phyloP scores from a whole-genome alignment of 805 yeast species.

The Alloascoidea africana region DNA sequence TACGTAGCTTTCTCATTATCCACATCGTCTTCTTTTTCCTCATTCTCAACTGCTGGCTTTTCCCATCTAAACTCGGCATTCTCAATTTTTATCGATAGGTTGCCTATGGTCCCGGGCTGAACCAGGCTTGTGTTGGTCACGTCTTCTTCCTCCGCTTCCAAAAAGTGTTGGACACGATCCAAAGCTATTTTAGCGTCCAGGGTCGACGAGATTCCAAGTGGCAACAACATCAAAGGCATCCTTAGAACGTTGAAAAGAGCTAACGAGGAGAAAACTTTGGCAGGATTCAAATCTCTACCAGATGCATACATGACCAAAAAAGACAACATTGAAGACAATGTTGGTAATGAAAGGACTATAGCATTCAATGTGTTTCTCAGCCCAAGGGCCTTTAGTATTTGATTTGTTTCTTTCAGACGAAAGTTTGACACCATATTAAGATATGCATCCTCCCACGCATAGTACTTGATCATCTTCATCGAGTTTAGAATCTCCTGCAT shows the following conservation, averaged over 20 bases:
- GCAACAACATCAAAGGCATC: slow-evolving; percentile 46
- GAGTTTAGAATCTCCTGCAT: slow-evolving; percentile 69
- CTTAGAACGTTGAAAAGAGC: slow-evolving; percentile 51
- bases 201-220: slow-evolving; percentile 45
- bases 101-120: slow-evolving; percentile 7
- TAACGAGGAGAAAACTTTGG: slow-evolving; percentile 55
- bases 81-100: slow-evolving; percentile 27
- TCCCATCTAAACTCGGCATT: slow-evolving; percentile 49
- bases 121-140: slow-evolving; percentile 20
- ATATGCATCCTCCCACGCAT: slow-evolving; percentile 81
- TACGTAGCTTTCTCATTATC: no score
- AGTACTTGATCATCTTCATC: slow-evolving; percentile 67
- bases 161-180: slow-evolving; percentile 34
- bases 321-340: slow-evolving; percentile 56
- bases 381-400: slow-evolving; percentile 40
- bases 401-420: slow-evolving; percentile 42
- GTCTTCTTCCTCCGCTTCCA: slow-evolving; percentile 26
- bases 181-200: slow-evolving; percentile 48
- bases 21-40: slow-evolving; percentile 15
- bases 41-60: slow-evolving; percentile 1
- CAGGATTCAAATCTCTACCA: slow-evolving; percentile 30
- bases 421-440: slow-evolving; percentile 31
- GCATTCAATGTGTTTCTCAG: slow-evolving; percentile 46
- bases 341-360: slow-evolving; percentile 49
- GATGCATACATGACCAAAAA: slow-evolving; percentile 32